Conservation (phyloP, 495 filamentous ascomycete species). For the Polyplosphaeria fusca region DNA sequence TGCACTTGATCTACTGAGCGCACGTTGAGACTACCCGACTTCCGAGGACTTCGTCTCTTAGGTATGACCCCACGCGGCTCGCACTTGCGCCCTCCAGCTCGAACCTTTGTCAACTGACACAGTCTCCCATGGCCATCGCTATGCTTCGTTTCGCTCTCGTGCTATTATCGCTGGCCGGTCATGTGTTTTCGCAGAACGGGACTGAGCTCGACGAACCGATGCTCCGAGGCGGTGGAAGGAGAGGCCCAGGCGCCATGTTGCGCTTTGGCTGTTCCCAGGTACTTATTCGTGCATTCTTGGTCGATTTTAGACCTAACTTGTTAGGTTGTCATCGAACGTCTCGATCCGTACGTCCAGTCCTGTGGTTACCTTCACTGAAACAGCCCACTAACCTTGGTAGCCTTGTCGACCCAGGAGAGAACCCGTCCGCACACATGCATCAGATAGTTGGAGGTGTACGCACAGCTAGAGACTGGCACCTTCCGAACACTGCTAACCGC, state of each 20-base stretch:
- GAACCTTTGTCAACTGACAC: not conserved
- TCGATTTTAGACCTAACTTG: not conserved
- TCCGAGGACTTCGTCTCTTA: not conserved
- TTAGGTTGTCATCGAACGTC: slow-evolving; percentile 25
- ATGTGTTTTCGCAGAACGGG: not conserved
- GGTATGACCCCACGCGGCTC: not conserved
- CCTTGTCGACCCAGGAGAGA: slow-evolving; percentile 22
- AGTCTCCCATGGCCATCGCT: not conserved
- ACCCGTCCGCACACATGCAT: slow-evolving; percentile 23
- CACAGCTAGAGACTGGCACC: not conserved
- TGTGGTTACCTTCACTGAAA: not conserved
- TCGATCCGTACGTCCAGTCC: slow-evolving; percentile 13
- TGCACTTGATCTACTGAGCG: slow-evolving; percentile 1
- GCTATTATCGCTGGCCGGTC: not conserved
- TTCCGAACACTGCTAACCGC: not conserved
- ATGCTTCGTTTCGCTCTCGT: too few species aligned
- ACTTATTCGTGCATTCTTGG: not conserved
- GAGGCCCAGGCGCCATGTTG: slow-evolving; percentile 14
- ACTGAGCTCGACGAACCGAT: slow-evolving; percentile 13
- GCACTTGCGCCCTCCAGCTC: not conserved
- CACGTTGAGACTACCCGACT: not conserved
- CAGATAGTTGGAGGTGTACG: slow-evolving; percentile 21
- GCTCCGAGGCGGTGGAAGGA: slow-evolving; percentile 4
- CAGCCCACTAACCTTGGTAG: not conserved
- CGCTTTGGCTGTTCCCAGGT: slow-evolving; percentile 18